Conservation (phyloP, 2,329 filamentous ascomycete species). For the Phyllosticta capitalensis region DNA sequence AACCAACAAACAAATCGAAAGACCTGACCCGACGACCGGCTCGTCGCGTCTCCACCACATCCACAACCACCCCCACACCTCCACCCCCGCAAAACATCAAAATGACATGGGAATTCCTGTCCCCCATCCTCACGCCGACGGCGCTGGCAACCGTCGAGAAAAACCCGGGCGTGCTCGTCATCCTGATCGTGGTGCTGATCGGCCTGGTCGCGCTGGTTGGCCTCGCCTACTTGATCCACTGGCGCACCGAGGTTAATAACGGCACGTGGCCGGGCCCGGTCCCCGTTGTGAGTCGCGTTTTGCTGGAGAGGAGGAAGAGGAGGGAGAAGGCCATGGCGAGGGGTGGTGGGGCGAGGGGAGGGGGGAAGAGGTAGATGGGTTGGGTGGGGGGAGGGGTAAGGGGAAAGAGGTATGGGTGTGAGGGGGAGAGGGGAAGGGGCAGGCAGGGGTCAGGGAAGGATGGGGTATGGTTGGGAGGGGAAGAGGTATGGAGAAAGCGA, state of each 20-base stretch:
- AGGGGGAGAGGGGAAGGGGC: not conserved
- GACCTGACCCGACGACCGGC: too few species aligned
- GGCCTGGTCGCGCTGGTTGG: conserved; percentile 1
- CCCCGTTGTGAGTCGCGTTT: not conserved
- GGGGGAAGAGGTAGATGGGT: not conserved
- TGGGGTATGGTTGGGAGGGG: not conserved
- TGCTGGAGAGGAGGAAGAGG: not conserved
- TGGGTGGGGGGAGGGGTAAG: not conserved
- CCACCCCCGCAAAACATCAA: not conserved
- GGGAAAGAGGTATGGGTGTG: not conserved
- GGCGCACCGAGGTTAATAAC: conserved; percentile 11
- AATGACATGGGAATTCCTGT: conserved; percentile 13
- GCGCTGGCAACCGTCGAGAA: conserved; percentile 14
- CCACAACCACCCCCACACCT: not conserved
- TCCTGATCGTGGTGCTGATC: conserved; percentile 9
- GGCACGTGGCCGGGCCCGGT: conserved; percentile 6
- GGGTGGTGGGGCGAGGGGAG: not conserved
- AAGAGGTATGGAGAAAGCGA: not conserved
- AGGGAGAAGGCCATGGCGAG: not conserved
- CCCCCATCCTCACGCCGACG: conserved; percentile 13
- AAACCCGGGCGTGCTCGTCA: conserved; percentile 12
- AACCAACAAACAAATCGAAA: too few species aligned
- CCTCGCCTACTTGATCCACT: conserved; percentile 8
- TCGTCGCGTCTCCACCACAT: too few species aligned
- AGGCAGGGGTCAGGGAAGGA: not conserved